Evolutionary conservation across 345 rosid species (phyloP), one percentile per base, ranked within the genome.

Genomic region (Boechera stricta): DNA sequence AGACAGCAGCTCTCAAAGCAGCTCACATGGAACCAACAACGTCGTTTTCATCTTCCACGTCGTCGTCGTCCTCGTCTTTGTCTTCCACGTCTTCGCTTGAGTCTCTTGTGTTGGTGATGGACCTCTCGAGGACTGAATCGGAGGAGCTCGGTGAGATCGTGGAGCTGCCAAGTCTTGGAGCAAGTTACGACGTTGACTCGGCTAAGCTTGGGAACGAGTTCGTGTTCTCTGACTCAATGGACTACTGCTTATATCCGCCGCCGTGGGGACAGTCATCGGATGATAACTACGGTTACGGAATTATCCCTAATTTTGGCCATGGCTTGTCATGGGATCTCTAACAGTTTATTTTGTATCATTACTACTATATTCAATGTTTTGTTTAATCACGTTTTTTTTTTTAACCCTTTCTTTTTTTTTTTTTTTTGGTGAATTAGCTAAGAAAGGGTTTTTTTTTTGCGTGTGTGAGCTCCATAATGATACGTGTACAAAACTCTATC

Each of bases 1-100:
- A 94, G 72, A 93, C 91, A 0, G 98, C 98, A 0, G 98, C 98
- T n/a, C 80, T 90, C 10, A 88, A 86, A 75, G 98, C 98, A 0
- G 97, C 98, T 11, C 89, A 83, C 32, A 94, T 90, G 98, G 84
- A 82, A 24, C 74, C 85, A 4, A 74, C 83, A 0, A 60, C 90
- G 33, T 53, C 71, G 53, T n/a, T 32, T 24, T 56, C 74, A 7
- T 65, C 78, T 4, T 59, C 73, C 0, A 12, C 56, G 0, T 51
- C 74, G 2, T 51, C 74, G 2, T 52, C 63, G 0, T 73, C 63
- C 0, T 73, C 69, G 11, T 48, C 74, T 7, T 32, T 64, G 18
- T 54, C 59, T 8, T 72, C 79, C 15, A 51, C 82, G 7, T 71
- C 80, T 49, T 69, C 75, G 5, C 61, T 85, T 36, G 87, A 89